These are phyloP conservation scores for Scalesia atractyloides DNA, from an alignment of 129 eudicot genomes.

Conservation along the genomic window DNA sequence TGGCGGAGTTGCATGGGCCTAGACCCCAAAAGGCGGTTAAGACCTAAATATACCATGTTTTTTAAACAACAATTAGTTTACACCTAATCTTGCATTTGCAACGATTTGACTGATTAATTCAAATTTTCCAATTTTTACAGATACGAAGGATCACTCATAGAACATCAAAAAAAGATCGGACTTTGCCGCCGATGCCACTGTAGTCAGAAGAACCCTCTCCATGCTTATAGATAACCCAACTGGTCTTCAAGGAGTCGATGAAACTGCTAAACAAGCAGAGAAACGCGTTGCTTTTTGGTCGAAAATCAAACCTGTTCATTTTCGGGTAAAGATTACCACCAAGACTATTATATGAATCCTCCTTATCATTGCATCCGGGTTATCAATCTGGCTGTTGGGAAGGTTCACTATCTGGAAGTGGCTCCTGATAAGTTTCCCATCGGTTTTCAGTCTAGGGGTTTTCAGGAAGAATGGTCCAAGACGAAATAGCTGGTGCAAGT, in stretches of 20 bases:
- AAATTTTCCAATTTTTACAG: constrained; percentile 39
- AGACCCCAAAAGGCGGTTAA: constrained; percentile 45
- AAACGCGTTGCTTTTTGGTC: constrained; percentile 74
- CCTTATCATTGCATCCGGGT: constrained; percentile 43
- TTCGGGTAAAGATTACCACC: constrained; percentile 62
- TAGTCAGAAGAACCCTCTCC: constrained; percentile 74
- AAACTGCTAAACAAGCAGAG: constrained; percentile 43
- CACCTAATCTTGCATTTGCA: no score
- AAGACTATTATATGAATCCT: constrained; percentile 51
- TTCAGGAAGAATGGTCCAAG: constrained; percentile 80
- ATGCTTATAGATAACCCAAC: constrained; percentile 59
- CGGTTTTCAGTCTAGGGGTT: constrained; percentile 65
- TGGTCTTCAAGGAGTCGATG: constrained; percentile 78
- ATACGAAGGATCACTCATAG: constrained; percentile 71
- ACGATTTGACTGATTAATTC: constrained; percentile 11
- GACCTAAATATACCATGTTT: no score
- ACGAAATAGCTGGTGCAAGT: constrained; percentile 62
- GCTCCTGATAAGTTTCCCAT: constrained; percentile 70
- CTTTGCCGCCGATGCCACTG: constrained; percentile 78
- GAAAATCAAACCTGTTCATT: constrained; percentile 79
- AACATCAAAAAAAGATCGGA: constrained; percentile 66
- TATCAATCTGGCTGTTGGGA: constrained; percentile 50
- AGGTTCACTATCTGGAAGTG: constrained; percentile 56
- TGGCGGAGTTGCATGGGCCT: constrained; percentile 55
- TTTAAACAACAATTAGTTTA: no score